These are phyloP conservation scores for Diutina mesorugosa DNA, from an alignment of 1,139 yeast species.

Conservation along the genomic window DNA sequence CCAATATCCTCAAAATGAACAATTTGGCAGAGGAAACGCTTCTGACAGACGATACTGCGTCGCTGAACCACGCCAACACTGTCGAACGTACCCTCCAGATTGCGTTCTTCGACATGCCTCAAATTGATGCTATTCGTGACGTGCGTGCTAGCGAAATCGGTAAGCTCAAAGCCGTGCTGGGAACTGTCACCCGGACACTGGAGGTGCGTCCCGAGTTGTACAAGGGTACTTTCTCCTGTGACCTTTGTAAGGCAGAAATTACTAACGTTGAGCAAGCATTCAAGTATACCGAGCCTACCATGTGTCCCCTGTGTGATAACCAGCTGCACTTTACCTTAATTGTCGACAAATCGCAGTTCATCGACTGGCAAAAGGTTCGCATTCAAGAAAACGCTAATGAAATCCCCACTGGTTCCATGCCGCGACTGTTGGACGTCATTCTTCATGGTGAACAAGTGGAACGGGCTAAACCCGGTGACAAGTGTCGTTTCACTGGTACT, in stretches of 20 bases:
- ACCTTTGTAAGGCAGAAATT: slow-evolving; percentile 71
- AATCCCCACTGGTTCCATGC: slow-evolving; percentile 98
- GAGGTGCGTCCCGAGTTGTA: slow-evolving; percentile 94
- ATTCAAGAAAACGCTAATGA: slow-evolving; percentile 93
- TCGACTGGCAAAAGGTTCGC: slow-evolving; percentile 96
- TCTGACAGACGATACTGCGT: slow-evolving; percentile 12
- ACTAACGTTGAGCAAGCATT: slow-evolving; percentile 90
- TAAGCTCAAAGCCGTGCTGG: slow-evolving; percentile 70
- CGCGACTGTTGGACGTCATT: slow-evolving; percentile 88
- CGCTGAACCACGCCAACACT: slow-evolving; percentile 12
- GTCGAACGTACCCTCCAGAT: slow-evolving; percentile 77
- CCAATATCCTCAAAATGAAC: slow-evolving; percentile 22
- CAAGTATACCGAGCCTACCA: slow-evolving; percentile 89
- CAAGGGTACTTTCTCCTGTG: slow-evolving; percentile 83
- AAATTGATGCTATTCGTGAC: slow-evolving; percentile 78
- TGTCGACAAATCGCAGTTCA: slow-evolving; percentile 71
- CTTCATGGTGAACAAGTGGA: slow-evolving; percentile 92
- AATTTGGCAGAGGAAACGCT: slow-evolving; percentile 10
- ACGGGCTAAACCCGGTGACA: slow-evolving; percentile 95
- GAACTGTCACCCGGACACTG: slow-evolving; percentile 93
- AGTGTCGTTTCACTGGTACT: slow-evolving; percentile 89
- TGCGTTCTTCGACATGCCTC: slow-evolving; percentile 78
- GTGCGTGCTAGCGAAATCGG: slow-evolving; percentile 86
- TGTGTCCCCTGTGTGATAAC: slow-evolving; percentile 85
- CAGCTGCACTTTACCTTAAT: slow-evolving; percentile 79